Evolutionary conservation across 768 basidiomycete genomes (phyloP).

Genomic region (Paxillus rubicundulus): DNA sequence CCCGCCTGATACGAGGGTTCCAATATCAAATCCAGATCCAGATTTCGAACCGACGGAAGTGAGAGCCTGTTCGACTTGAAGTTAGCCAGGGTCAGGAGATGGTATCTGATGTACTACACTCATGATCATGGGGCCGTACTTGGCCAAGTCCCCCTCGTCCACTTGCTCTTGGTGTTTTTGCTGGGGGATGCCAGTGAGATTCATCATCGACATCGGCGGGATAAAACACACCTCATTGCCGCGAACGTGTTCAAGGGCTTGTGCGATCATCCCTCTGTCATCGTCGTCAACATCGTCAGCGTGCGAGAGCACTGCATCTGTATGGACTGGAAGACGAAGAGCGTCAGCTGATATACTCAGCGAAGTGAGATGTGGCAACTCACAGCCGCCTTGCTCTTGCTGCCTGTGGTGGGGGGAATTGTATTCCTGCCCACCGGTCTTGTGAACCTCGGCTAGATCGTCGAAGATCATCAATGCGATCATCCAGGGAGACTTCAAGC

Average conservation of each 20-base stretch:
- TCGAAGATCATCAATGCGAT: conserved; percentile 11
- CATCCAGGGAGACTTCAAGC: background rate
- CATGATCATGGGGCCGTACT: conserved; percentile 22
- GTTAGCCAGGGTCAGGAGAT: conserved; percentile 4
- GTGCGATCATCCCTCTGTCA: conserved; percentile 5
- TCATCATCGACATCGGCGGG: background rate
- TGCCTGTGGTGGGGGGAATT: conserved; percentile 52
- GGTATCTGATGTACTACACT: conserved; percentile 4
- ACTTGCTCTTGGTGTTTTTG: conserved; percentile 16
- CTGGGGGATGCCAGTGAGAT: conserved; percentile 8
- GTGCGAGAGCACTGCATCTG: conserved; percentile 55
- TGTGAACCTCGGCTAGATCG: conserved; percentile 40
- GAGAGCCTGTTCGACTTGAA: conserved; percentile 14
- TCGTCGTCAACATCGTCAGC: conserved; percentile 35
- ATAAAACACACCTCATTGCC: conserved; percentile 13
- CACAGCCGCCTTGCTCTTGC: conserved; percentile 24
- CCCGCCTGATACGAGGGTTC: conserved; percentile 28
- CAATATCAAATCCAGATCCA: conserved; percentile 39
- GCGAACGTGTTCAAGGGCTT: conserved; percentile 23
- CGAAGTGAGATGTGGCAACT: conserved; percentile 8
- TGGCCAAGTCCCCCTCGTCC: conserved; percentile 4
- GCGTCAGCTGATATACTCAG: conserved; percentile 9
- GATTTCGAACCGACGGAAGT: conserved; percentile 11
- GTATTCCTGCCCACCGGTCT: conserved; percentile 65
- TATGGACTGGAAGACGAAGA: conserved; percentile 47